These are phyloP conservation scores for Akanthomyces uredinophilus DNA, from an alignment of 2,329 filamentous ascomycete genomes.

Conservation along the genomic window DNA sequence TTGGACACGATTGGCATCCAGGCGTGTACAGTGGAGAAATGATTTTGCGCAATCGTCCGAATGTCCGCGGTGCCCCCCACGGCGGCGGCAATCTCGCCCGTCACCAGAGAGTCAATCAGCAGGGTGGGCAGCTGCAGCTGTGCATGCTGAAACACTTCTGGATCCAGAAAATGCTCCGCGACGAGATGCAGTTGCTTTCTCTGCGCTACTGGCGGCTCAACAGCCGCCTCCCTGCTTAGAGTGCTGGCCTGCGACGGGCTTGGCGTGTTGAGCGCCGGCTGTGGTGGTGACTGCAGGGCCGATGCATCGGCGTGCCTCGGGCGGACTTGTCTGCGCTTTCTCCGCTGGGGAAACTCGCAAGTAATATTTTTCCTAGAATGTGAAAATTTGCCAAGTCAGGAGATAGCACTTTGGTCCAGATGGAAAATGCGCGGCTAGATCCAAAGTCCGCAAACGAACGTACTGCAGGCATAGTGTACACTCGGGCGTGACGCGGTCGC, in stretches of 20 bases:
- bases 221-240: not conserved
- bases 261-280: not conserved
- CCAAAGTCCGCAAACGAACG: not conserved
- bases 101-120: constrained; percentile 4
- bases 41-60: constrained; percentile 10
- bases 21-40: constrained; percentile 16
- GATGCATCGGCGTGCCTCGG: not conserved
- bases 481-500: constrained; percentile 4
- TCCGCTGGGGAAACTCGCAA: constrained; percentile 1
- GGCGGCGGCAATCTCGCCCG: not conserved
- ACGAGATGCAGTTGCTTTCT: not conserved
- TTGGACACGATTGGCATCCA: constrained; percentile 18
- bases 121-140: not conserved
- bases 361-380: not conserved
- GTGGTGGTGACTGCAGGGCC: not conserved
- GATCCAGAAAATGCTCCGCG: constrained; percentile 5
- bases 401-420: too few relatives aligned
- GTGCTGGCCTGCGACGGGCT: constrained; percentile 9
- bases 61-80: constrained; percentile 15
- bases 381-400: not conserved
- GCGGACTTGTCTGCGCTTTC: constrained; percentile 9
- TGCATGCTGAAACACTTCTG: not conserved
- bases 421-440: too few relatives aligned
- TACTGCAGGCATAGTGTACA: constrained; percentile 9
- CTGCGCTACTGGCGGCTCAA: not conserved